Base-by-base conservation (phyloP, 129 eudicot species). In the Tagetes patula region DNA sequence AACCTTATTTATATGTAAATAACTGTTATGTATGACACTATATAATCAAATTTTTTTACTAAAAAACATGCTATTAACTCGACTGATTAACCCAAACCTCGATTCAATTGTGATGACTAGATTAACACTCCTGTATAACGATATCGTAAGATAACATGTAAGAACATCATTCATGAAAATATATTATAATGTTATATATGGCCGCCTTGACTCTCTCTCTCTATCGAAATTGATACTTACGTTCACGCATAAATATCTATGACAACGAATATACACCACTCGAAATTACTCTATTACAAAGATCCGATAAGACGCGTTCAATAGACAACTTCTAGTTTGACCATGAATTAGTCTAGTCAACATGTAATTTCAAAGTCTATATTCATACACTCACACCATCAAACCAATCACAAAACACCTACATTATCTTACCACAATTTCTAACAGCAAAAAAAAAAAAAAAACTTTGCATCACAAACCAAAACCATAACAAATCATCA, bases 311-410 rank as follows among this genome's bases (percentile, higher is more conserved):
- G 69, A 72, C 64, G 13, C 45, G 10, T 71, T 62, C 71, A 74
- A 74, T 37, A 27, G 48, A 27, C 6, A 20, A 63, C 32, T 0
- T 46, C 34, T 62, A 34, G 32, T 48, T 38, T 46, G 50, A 46
- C 50, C 50, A 9, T 1, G 61, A 62, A 45, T 34, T 48, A 34
- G 71, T 74, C 71, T 33, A 60, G 54, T 7, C 61, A 61, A 73
- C 37, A 46, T 11, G 45, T 36, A 14, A 46, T 43, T 45, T 53
- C 69, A 32, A 73, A 73, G 77, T 73, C 78, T 34, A 63, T 37
- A 5, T 74, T 8, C 49, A 62, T 6, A 74, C 64, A 74, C 78
- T 31, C 32, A 49, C 59, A 43, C 30, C 38, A 63, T 48, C 47
- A 74, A 37, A 48, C 69, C 71, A 69, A 63, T 62, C 63, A 47